Percentiles rank a stretch among this genome's conserved stretches.
Evolutionary conservation across 1,284 basidiomycete species (phyloP).

Genomic region (Xerocomus nothofagi): DNA sequence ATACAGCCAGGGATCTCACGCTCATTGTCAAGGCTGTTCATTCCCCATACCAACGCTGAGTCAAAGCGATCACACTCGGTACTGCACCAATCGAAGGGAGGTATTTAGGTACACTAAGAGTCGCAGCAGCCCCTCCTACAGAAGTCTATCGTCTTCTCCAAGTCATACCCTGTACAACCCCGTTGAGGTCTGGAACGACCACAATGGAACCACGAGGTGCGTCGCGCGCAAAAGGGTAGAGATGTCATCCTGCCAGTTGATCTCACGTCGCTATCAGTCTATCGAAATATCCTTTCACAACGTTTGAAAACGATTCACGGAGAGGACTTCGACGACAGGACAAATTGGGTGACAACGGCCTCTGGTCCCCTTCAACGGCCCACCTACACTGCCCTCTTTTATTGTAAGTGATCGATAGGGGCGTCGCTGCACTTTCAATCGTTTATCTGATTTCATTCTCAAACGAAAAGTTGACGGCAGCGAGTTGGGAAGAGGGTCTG

Average conservation of each 20-base stretch:
- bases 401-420: background rate
- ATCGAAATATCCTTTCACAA: slow-evolving; percentile 1
- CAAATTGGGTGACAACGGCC: slow-evolving; percentile 5
- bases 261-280: background rate
- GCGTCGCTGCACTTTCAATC: no score
- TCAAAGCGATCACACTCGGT: no score
- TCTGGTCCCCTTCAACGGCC: slow-evolving; percentile 6
- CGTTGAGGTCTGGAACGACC: no score
- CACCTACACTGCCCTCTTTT: slow-evolving; percentile 9
- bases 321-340: background rate
- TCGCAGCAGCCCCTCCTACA: no score
- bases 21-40: background rate
- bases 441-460: background rate
- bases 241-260: background rate
- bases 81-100: no score
- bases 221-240: background rate
- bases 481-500: slow-evolving; percentile 12
- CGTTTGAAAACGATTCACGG: background rate
- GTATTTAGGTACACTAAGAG: no score
- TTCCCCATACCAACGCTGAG: background rate
- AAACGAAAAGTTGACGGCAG: slow-evolving; percentile 5
- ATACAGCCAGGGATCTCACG: no score
- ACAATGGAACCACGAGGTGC: background rate
- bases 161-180: background rate
- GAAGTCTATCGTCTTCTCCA: background rate